Evolutionary conservation across 805 yeast species (phyloP).

Genomic region (Grigorovia humatica): DNA sequence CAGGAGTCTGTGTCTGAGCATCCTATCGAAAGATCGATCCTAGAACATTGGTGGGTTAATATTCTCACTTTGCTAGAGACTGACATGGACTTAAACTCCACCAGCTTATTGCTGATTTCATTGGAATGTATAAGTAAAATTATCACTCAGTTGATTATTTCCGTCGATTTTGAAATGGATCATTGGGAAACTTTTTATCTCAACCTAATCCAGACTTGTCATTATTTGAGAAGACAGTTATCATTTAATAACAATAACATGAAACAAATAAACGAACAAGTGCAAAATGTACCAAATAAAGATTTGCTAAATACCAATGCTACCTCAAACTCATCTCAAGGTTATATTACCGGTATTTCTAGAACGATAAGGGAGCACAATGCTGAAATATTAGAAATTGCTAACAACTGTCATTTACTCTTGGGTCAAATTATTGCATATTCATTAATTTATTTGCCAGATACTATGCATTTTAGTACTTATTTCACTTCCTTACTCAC

Average conservation of each 20-base stretch:
- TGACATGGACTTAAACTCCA: constrained; percentile 4
- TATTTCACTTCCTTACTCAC: background rate
- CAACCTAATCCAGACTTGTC: constrained; percentile 20
- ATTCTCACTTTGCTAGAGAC: constrained; percentile 18
- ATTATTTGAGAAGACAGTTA: constrained; percentile 20
- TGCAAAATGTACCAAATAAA: background rate
- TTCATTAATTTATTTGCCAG: constrained; percentile 23
- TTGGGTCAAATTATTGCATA: constrained; percentile 26
- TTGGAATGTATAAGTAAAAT: constrained; percentile 29
- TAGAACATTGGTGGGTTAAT: constrained; percentile 27
- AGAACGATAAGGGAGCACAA: background rate
- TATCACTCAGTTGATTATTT: constrained; percentile 15
- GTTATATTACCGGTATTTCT: background rate
- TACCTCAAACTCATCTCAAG: background rate
- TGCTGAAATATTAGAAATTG: background rate
- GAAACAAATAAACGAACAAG: background rate
- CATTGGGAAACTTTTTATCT: constrained; percentile 19
- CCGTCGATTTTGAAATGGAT: constrained; percentile 5
- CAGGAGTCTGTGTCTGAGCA: background rate
- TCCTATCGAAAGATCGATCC: background rate
- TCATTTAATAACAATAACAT: background rate
- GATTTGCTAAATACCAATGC: too few species aligned
- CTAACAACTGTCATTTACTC: constrained; percentile 17
- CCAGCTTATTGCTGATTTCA: constrained; percentile 16
- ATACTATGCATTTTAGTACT: constrained; percentile 19